These are phyloP conservation scores for Leptoxyphium fumago DNA, from an alignment of 2,329 filamentous ascomycete genomes.

Conservation along the genomic window DNA sequence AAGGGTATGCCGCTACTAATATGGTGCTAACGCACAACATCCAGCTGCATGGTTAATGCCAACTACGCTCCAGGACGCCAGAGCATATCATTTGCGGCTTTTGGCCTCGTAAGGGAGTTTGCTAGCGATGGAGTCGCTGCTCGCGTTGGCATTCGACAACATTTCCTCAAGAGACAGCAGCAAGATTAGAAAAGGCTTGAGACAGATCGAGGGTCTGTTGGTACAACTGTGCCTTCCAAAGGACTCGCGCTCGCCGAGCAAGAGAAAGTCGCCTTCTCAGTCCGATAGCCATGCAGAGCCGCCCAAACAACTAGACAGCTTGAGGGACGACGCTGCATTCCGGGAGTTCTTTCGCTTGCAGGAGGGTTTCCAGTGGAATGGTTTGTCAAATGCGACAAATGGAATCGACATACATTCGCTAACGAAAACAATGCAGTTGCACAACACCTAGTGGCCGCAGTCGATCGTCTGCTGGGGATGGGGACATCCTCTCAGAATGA, in stretches of 20 bases:
- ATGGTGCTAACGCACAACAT: too few relatives aligned
- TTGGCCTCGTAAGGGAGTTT: too few relatives aligned
- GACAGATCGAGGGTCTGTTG: constrained; percentile 84
- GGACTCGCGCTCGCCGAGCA: constrained; percentile 17
- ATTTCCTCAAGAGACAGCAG: constrained; percentile 79
- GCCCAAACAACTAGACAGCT: constrained; percentile 49
- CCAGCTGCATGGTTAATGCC: too few relatives aligned
- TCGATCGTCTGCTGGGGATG: constrained; percentile 75
- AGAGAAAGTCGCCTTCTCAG: constrained; percentile 25
- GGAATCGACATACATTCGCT: neutral
- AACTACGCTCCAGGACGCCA: too few relatives aligned
- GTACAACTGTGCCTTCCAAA: constrained; percentile 80
- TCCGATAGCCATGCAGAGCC: constrained; percentile 6
- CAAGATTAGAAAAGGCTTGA: constrained; percentile 85
- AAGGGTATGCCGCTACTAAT: too few relatives aligned
- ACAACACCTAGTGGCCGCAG: constrained; percentile 66
- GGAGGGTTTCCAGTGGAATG: constrained; percentile 95
- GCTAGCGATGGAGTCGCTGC: constrained; percentile 64
- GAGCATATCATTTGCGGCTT: too few relatives aligned
- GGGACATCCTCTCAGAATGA: constrained; percentile 72
- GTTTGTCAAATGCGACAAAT: constrained; percentile 25
- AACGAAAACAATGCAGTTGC: constrained; percentile 41
- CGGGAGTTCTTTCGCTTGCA: constrained; percentile 93
- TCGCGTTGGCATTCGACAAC: constrained; percentile 91
- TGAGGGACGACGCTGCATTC: constrained; percentile 75